Percentiles rank a stretch among this genome's conserved stretches.
phyloP scores from a whole-genome alignment of 495 filamentous ascomycete genomes.

The Aspergillus sparsus region DNA sequence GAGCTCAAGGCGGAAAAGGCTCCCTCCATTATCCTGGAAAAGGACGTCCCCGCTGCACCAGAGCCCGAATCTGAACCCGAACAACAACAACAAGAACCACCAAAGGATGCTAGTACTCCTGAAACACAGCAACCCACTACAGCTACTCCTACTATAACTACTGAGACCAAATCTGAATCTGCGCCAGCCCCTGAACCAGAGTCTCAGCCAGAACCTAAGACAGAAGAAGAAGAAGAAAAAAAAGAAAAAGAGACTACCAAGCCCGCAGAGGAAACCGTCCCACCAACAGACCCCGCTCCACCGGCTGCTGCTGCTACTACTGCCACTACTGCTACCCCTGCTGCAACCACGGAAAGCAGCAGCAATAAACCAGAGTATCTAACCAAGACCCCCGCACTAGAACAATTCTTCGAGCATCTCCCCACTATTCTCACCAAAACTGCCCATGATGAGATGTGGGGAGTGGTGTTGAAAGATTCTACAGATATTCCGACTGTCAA shows the following conservation, averaged over 20 bases:
- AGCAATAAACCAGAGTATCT: slow-evolving; percentile 38
- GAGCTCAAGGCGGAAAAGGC: slow-evolving; percentile 18
- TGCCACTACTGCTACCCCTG: slow-evolving; percentile 8
- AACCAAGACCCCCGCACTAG: slow-evolving; percentile 39
- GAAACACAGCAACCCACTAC: too few relatives aligned
- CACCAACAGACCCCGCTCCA: neutral
- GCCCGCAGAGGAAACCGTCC: too few relatives aligned
- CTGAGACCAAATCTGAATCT: slow-evolving; percentile 1
- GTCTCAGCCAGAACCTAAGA: slow-evolving; percentile 6
- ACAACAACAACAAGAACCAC: neutral
- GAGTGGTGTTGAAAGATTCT: slow-evolving; percentile 58
- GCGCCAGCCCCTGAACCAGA: neutral
- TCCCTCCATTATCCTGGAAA: slow-evolving; percentile 6
- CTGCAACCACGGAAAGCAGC: slow-evolving; percentile 15
- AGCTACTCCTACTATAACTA: neutral
- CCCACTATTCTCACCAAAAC: slow-evolving; percentile 49
- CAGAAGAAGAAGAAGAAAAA: neutral
- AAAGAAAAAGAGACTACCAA: too few relatives aligned
- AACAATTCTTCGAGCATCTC: slow-evolving; percentile 42
- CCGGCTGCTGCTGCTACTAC: slow-evolving; percentile 14
- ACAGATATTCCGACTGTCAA: slow-evolving; percentile 71
- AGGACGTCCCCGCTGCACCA: slow-evolving; percentile 7
- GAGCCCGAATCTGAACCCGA: neutral
- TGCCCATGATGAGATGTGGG: slow-evolving; percentile 75
- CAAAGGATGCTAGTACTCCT: too few relatives aligned